Evolutionary conservation across 2,329 filamentous ascomycete species (phyloP), one percentile per base, ranked within the genome.

Genomic region (Colletotrichum navitas): DNA sequence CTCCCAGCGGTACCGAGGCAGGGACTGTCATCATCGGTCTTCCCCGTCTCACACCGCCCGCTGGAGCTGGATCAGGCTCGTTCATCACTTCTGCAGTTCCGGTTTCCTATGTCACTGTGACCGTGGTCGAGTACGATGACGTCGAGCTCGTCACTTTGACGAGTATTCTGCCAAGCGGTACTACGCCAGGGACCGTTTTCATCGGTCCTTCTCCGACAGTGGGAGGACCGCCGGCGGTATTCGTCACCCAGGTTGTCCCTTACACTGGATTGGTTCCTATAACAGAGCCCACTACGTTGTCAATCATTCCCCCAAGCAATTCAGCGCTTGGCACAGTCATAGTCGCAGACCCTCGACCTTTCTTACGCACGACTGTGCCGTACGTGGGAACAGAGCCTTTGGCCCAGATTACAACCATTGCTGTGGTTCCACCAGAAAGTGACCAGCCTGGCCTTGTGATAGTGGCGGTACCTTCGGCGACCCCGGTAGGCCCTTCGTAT

Each of bases 11-110:
- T 7, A 60, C 29, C 5, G 34, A 56, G 21, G 47, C 67, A 18
- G 72, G 68, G 10, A 72, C 72, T 0, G 69, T 73, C 8, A 18
- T 74, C 11, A 49, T 71, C 34, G 66, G 66, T 2, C 26, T 68
- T 21, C 66, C 66, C 1, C 49, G 36, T 5, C 21, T 64, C 12
- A 8, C 32, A 1, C 16, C 41, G 1, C 45, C 65, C 3, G 41
- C n/a, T 16, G 59, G 51, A 7, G 47, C 60, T 5, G 51, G 51
- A 4, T 18, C 29, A 24, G 65, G 56, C 18, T 56, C 65, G 0
- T 68, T 68, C 26, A 51, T 68, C 14, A 68, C 66, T 11, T 63
- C 59, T 12, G 47, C 65, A 3, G 32, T 52, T 16, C 16, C 36
- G 21, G 58, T 32, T 6, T 34, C 65, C 3, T 67, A 55, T 16